Base-by-base conservation (phyloP, 805 yeast species). In the Candida broadrunensis region DNA sequence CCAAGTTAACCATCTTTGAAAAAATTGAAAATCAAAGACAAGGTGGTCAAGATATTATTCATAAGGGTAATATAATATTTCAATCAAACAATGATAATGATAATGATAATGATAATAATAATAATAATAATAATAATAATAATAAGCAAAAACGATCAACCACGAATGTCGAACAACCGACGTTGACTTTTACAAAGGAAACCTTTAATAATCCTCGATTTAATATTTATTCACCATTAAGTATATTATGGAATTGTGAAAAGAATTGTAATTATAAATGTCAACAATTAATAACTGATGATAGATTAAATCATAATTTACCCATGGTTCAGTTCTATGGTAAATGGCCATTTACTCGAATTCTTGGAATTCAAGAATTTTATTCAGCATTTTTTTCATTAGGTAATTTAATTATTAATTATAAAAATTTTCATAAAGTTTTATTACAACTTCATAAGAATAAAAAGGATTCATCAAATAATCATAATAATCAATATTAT, bases 261-360 rank as follows among this genome's bases (percentile, higher is more conserved):
- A 54, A 55, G 44, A 65, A 67, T 39, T 70, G 75, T 48, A 49
- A 57, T 37, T 70, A 70, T 43, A 61, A 66, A 41, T 70, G 75
- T 47, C 66, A 58, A 43, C 73, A 67, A 44, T 42, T 54, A 8
- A 49, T 68, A 21, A 60, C 70, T 4, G 45, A 50, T 17, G 39
- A 41, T 20, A 45, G 72, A 14, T 33, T 41, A 18, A 33, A 25
- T 5, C 18, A 36, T 0, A 58, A 56, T 2, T 45, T 50, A 7
- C 55, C 55, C 4, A 50, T 61, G 48, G 72, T 67, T n/a, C 70
- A 70, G 43, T 70, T 67, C 44, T 53, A 55, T 36, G 75, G 75
- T 4, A 70, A 70, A 45, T 70, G 75, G 75, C 74, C 74, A 4
- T 70, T 70, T 38, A 41, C 37, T 5, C 49, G 73, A 23, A 50